Evolutionary conservation across 1,284 basidiomycete genomes (phyloP).

Genomic region (Neolentinus lepideus): DNA sequence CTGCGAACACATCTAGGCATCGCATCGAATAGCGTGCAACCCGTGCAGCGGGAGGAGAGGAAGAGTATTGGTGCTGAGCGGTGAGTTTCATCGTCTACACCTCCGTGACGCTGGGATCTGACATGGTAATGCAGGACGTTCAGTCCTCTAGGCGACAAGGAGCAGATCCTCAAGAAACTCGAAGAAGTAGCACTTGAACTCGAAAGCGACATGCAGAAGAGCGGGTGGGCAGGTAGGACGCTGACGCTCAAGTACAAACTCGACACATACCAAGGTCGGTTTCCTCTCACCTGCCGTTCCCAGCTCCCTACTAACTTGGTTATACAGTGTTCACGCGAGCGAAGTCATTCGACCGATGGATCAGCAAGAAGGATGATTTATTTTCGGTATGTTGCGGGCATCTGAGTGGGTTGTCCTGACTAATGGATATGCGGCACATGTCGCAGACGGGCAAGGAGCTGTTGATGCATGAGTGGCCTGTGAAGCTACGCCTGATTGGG

Average conservation of each 20-base stretch:
- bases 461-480: conserved; percentile 71
- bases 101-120: conserved; percentile 6
- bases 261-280: conserved; percentile 67
- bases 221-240: conserved; percentile 70
- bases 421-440: neutral
- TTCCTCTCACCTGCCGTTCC: conserved; percentile 1
- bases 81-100: too few relatives aligned
- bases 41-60: conserved; percentile 68
- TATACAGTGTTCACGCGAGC: conserved; percentile 72
- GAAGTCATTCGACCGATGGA: conserved; percentile 69
- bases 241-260: conserved; percentile 79
- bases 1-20: conserved; percentile 80
- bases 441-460: conserved; percentile 73
- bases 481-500: conserved; percentile 76
- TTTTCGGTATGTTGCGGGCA: conserved; percentile 46
- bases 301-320: neutral
- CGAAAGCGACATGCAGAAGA: conserved; percentile 65
- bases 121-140: conserved; percentile 55
- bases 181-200: conserved; percentile 77
- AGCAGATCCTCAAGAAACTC: conserved; percentile 67
- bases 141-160: conserved; percentile 52
- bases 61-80: conserved; percentile 90
- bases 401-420: neutral
- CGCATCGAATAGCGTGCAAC: conserved; percentile 73
- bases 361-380: conserved; percentile 73